phyloP scores from a whole-genome alignment of 225 moss, liverwort and hornwort genomes.

The Asterella californica region DNA sequence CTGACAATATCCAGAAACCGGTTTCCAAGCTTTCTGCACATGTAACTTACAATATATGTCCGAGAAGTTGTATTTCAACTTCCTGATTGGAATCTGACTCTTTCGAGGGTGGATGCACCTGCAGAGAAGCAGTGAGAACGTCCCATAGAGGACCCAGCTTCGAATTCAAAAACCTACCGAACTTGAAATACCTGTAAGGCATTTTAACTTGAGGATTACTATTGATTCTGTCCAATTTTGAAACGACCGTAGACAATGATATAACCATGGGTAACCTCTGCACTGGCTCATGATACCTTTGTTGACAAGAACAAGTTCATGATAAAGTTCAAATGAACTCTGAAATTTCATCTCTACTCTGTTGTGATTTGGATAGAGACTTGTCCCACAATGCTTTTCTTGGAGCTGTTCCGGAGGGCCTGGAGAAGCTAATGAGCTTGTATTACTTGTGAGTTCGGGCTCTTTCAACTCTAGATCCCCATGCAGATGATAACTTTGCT shows the following conservation, averaged over 20 bases:
- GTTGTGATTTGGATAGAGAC: constrained; percentile 24
- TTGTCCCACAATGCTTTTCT: constrained; percentile 43
- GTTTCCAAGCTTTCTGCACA: no score
- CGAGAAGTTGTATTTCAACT: not conserved
- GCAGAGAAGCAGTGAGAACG: not conserved
- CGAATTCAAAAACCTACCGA: constrained; percentile 33
- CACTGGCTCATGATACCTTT: not conserved
- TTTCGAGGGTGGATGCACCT: not conserved
- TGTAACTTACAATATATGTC: not conserved
- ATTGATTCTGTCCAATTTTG: not conserved
- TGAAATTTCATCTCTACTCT: not conserved
- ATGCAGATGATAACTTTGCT: no score
- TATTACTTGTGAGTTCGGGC: constrained; percentile 30
- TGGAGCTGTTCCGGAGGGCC: constrained; percentile 35
- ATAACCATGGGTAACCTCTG: not conserved
- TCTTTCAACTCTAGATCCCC: not conserved
- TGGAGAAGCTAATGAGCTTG: constrained; percentile 26
- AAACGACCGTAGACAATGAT: not conserved
- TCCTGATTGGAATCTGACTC: not conserved
- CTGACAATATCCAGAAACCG: no score
- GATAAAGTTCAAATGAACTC: not conserved
- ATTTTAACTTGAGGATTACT: not conserved
- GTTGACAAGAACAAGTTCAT: not conserved
- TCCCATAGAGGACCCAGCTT: constrained; percentile 14
- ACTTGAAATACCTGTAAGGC: constrained; percentile 40